Evolutionary conservation across 164 flowering plant genomes (phyloP), one percentile per base, ranked within the genome.

Genomic region (Buxus sempervirens): DNA sequence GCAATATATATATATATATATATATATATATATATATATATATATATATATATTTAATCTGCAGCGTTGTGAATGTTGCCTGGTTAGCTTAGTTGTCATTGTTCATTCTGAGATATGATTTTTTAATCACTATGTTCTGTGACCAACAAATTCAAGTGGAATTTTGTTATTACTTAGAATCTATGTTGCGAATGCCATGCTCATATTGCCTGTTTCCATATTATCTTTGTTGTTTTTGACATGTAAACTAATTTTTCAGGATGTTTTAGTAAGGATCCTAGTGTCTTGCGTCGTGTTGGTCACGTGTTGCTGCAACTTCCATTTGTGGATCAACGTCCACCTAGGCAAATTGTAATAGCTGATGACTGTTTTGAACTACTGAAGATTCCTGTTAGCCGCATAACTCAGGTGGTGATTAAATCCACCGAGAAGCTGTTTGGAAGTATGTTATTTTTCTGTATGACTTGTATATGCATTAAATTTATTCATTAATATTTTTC

Each of bases 191-290:
- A 55, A 21, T 55, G 58, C 58, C 26, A 19, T 55, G 22, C 21
- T 25, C 22, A 21, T 20, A 18, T 21, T 54, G 20, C 18, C 21
- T 24, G 24, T 12, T 60, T 13, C 19, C 42, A 9, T 36, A 0
- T 19, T 28, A 32, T n/a, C n/a, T n/a, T n/a, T n/a, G 28, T 19
- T 28, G 7, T 22, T 36, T 19, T 6, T 61, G 9, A 36, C 7
- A n/a, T 41, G 16, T 25, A 60, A 63, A 20, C 21, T 64, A 20
- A n/a, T 27, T 55, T 10, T 55, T 58, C 84, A 94, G 98, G 98
- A 69, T 90, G 87, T 91, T 90, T 88, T 83, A 93, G 97, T 13
- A 91, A 68, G 78, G 98, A 94, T 84, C 86, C 93, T 60, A 82
- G 65, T 65, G 69, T 90, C 64, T 76, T 94, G 36, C 90, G 85